Evolutionary conservation across 495 filamentous ascomycete species (phyloP).

Genomic region (Lasiosphaeris hirsuta): DNA sequence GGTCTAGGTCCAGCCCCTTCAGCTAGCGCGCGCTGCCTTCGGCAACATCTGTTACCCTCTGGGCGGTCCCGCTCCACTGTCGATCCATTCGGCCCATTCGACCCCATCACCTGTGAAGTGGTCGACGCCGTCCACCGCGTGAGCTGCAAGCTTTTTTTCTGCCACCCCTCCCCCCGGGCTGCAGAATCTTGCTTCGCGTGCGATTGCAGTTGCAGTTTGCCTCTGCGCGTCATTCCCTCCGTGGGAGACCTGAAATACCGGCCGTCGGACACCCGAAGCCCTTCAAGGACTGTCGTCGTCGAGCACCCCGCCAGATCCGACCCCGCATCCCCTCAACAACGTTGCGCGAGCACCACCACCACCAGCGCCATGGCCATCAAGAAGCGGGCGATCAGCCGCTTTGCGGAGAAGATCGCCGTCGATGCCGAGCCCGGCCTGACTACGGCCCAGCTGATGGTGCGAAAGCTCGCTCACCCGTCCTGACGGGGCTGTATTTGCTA

Average conservation of each 20-base stretch:
- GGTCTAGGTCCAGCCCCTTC: not conserved
- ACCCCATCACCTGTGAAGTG: not conserved
- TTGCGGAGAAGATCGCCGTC: constrained; percentile 62
- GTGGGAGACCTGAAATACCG: no score
- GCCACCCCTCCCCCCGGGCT: no score
- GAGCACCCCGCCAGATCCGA: not conserved
- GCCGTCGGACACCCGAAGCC: no score
- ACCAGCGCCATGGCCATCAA: constrained; percentile 4
- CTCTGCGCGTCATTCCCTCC: no score
- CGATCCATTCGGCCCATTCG: not conserved
- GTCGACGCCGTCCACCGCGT: constrained; percentile 4
- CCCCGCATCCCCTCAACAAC: not conserved
- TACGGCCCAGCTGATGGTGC: constrained; percentile 74
- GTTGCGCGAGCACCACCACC: not conserved
- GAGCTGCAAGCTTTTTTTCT: not conserved
- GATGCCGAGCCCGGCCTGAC: constrained; percentile 73
- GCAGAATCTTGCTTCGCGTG: no score
- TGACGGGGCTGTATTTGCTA: constrained; percentile 1
- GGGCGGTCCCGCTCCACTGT: not conserved
- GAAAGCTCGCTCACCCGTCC: constrained; percentile 12
- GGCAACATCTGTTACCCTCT: not conserved
- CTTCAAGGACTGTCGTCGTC: no score
- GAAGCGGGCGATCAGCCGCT: constrained; percentile 22
- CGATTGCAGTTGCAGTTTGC: no score
- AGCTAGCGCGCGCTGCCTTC: not conserved